phyloP scores from a whole-genome alignment of 1,284 basidiomycete species.

The Gomphus bonarii region DNA sequence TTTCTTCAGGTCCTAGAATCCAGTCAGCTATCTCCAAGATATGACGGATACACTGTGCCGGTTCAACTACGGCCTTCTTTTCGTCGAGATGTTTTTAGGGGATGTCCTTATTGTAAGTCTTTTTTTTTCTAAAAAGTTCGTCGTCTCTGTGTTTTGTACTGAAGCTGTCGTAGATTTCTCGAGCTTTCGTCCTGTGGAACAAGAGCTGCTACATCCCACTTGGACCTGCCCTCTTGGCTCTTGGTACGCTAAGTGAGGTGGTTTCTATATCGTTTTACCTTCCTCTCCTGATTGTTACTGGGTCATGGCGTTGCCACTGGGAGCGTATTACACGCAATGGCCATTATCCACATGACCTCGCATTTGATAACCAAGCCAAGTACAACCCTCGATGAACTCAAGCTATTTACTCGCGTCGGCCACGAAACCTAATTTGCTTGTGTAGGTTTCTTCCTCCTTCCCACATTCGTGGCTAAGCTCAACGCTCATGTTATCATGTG shows the following conservation, averaged over 20 bases:
- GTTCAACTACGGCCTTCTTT: constrained; percentile 4
- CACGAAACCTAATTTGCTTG: constrained; percentile 2
- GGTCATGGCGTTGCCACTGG: background rate
- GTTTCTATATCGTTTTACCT: background rate
- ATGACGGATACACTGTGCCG: constrained; percentile 1
- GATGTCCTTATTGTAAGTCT: constrained; percentile 6
- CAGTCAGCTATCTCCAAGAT: constrained; percentile 3
- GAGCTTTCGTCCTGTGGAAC: constrained; percentile 7
- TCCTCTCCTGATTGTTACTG: background rate
- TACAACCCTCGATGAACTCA: constrained; percentile 2
- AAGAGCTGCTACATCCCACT: constrained; percentile 2
- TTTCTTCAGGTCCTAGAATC: background rate
- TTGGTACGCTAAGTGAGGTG: constrained; percentile 2
- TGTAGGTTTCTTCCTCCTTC: constrained; percentile 3
- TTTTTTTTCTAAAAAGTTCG: background rate
- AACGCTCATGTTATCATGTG: constrained; percentile 5
- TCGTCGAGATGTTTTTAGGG: constrained; percentile 2
- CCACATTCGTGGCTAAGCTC: background rate
- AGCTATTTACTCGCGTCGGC: constrained; percentile 1
- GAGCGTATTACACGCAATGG: constrained; percentile 1
- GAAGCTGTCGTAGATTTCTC: constrained; percentile 1
- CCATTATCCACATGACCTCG: background rate
- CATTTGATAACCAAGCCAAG: background rate
- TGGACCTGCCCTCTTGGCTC: background rate
- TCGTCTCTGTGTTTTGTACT: background rate